Evolutionary conservation across 2,329 filamentous ascomycete species (phyloP), one percentile per base, ranked within the genome.

Genomic region (Tolypocladium paradoxum): DNA sequence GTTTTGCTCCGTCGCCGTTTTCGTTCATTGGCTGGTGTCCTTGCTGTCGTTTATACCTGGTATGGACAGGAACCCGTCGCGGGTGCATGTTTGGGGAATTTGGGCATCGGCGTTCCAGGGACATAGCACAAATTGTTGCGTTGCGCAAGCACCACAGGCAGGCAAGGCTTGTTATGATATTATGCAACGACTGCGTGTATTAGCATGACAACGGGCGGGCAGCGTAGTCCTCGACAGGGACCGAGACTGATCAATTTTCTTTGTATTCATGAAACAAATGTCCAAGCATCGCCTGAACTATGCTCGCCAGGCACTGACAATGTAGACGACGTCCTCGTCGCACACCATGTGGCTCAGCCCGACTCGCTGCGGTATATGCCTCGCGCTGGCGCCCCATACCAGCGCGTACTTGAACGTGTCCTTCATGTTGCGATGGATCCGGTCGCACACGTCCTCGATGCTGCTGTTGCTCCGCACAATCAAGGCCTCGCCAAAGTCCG

Each of bases 391-490:
- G 5, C 93, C 93, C 95, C 95, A 99, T 0, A 99, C 93, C 60
- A 97, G 73, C 3, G 93, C 95, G 73, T 97, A 96, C 76, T 97
- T 99, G 79, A 97, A 99, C 5, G 90, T 96, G 58, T 99, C 95
- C 81, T 97, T 99, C 60, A 99, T 75, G 29, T 84, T 93, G 57
- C 93, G 79, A 73, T 99, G 93, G 60, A 99, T 88, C 62, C 89
- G 84, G 70, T 99, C 93, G 70, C 93, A 99, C 11, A 99, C 93
- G 70, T 99, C 92, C 73, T 97, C 93, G 65, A 99, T 90, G 14
- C 85, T 89, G 65, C 88, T 90, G 62, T 91, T 88, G 66, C 77
- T 84, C 54, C 95, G 80, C 60, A 99, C 93, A 65, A 99, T 99
- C 63, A 99, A 72, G 1, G 93, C 93, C 73, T 99, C 93, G 56